Conservation (phyloP, 148 eudicot species). For the Simmondsia chinensis region DNA sequence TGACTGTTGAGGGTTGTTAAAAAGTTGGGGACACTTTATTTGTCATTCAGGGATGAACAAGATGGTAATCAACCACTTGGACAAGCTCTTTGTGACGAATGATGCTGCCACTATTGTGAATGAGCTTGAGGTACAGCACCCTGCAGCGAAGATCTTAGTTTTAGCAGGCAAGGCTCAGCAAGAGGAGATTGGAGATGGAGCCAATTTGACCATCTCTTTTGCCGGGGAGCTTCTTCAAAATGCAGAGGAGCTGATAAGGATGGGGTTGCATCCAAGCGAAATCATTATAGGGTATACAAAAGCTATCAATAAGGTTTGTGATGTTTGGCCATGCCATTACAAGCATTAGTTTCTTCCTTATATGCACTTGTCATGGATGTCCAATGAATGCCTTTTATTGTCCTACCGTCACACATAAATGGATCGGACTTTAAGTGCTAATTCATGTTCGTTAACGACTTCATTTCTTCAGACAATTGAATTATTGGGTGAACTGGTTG, state of each 20-base stretch:
- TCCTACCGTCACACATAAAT: too few relatives aligned
- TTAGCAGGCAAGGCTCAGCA: conserved; percentile 91
- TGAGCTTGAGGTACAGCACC: conserved; percentile 96
- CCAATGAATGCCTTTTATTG: too few relatives aligned
- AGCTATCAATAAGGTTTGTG: conserved; percentile 63
- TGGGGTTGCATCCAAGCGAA: conserved; percentile 96
- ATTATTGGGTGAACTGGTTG: conserved; percentile 66
- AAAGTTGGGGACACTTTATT: too few relatives aligned
- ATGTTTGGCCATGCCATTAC: not conserved
- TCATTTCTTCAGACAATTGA: conserved; percentile 39
- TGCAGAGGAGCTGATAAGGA: conserved; percentile 88
- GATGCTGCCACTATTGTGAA: conserved; percentile 92
- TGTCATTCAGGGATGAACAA: conserved; percentile 69
- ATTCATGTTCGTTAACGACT: not conserved
- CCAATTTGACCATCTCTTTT: conserved; percentile 84
- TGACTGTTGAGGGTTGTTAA: too few relatives aligned
- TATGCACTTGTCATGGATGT: not conserved
- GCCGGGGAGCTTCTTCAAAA: conserved; percentile 87
- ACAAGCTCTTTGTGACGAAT: conserved; percentile 85
- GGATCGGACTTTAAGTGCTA: too few relatives aligned
- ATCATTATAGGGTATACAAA: conserved; percentile 76
- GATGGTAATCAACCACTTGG: conserved; percentile 92
- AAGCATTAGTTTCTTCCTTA: not conserved
- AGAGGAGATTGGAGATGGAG: conserved; percentile 96
- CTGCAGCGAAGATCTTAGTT: conserved; percentile 94